A percentile compares a stretch with the other conserved stretches of the same genome.
Evolutionary conservation across 768 basidiomycete species (phyloP).

Genomic region (Asterophora parasitica): DNA sequence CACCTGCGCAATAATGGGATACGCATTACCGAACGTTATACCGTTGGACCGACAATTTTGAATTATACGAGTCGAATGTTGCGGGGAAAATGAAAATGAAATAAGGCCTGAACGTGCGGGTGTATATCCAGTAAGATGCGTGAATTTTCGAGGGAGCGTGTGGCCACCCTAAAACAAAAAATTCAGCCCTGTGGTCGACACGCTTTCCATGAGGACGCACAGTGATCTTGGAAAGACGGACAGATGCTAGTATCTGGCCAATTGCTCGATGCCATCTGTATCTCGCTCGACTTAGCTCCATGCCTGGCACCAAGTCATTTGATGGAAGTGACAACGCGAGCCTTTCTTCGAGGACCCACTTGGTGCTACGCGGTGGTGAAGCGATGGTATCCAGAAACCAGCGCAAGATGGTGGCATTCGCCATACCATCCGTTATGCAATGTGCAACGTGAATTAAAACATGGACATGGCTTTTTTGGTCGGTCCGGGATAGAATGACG

Average conservation of each 20-base stretch:
- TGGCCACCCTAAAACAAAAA: conserved; percentile 46
- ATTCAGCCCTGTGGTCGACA: not conserved
- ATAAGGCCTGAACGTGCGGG: conserved; percentile 31
- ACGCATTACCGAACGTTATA: conserved; percentile 49
- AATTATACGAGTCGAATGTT: conserved; percentile 28
- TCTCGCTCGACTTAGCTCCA: conserved; percentile 28
- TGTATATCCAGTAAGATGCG: conserved; percentile 27
- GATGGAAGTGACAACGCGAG: conserved; percentile 37
- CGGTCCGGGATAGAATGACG: conserved; percentile 35
- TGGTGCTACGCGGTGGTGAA: conserved; percentile 9
- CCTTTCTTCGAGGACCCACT: conserved; percentile 30
- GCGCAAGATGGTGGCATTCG: conserved; percentile 36
- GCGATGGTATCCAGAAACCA: conserved; percentile 41
- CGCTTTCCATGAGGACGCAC: conserved; percentile 22
- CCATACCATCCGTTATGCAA: conserved; percentile 45
- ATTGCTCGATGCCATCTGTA: conserved; percentile 44
- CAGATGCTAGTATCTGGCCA: conserved; percentile 30
- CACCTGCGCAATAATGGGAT: conserved; percentile 46
- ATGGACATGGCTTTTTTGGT: conserved; percentile 32
- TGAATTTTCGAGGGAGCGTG: conserved; percentile 42
- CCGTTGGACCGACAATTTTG: conserved; percentile 35
- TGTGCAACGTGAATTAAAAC: conserved; percentile 43
- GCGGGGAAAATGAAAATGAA: conserved; percentile 20
- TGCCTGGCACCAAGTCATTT: conserved; percentile 31
- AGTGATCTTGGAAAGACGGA: conserved; percentile 27